Percentiles rank a stretch among this genome's conserved stretches.
phyloP scores from a whole-genome alignment of 805 yeast genomes.

The Monosporozyma solicola region DNA sequence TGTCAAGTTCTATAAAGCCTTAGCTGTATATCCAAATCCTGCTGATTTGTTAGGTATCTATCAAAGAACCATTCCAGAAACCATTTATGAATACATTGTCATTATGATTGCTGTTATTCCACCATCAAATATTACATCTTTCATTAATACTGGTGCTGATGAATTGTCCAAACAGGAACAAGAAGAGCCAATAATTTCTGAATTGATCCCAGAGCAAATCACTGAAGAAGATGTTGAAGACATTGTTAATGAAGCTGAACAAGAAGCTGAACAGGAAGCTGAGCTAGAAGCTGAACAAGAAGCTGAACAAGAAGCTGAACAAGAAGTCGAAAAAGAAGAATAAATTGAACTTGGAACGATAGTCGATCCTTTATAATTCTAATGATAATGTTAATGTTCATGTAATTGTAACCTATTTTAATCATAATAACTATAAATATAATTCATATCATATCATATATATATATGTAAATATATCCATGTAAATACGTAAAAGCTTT shows the following conservation, averaged over 20 bases:
- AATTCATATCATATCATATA: background rate
- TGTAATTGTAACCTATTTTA: background rate
- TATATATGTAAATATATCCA: background rate
- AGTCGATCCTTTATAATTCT: background rate
- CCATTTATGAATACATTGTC: constrained; percentile 72
- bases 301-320: background rate
- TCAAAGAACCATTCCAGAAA: constrained; percentile 79
- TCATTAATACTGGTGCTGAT: constrained; percentile 35
- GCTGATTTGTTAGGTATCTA: constrained; percentile 82
- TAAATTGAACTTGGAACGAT: background rate
- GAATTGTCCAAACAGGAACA: constrained; percentile 8
- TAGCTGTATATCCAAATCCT: constrained; percentile 90
- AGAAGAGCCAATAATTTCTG: constrained; percentile 8
- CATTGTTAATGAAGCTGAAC: background rate
- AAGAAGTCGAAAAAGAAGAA: background rate
- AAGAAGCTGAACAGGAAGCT: background rate
- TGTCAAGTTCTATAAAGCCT: constrained; percentile 83
- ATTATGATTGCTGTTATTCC: constrained; percentile 88
- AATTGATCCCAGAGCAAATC: constrained; percentile 2
- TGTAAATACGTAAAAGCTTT: background rate
- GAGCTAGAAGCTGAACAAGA: background rate
- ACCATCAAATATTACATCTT: constrained; percentile 66
- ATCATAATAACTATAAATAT: background rate
- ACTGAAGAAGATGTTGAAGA: constrained; percentile 1
- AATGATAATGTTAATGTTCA: background rate